Base-by-base conservation (phyloP, 208 protist species). In the Wallacemonas sp. region DNA sequence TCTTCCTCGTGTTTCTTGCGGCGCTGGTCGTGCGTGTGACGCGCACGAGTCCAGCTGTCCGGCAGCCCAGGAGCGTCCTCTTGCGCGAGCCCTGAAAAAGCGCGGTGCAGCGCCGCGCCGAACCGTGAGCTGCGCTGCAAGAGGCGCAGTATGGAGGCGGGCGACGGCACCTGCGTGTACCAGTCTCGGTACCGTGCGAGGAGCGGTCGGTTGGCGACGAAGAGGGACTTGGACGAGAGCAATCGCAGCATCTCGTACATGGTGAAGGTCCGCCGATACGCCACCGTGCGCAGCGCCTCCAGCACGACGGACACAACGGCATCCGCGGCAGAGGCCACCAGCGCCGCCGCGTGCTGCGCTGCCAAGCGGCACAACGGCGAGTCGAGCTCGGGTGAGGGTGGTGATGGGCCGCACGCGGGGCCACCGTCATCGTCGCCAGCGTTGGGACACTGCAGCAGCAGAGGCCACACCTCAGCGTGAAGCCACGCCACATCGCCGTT, bases 221-320 rank as follows among this genome's bases (percentile, higher is more conserved):
- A 78, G 10, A 92, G 58, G 0, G 68, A 74, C 42, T 73, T 74
- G 26, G 78, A 71, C 36, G 79, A 61, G 38, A 80, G 68, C 62
- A 87, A 58, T 17, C 81, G 87, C 44, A 93, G 71, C 36, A 91
- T 64, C 64, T 90, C 87, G 64, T 91, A 91, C 74, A 91, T 82
- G 24, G 85, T 75, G 26, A 72, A 65, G 61, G 83, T 85, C 45
- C 84, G 81, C 0, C 77, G 83, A 44, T 85, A 74, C 17, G 91
- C 75, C 10, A 87, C 50, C 0, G 78, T 78, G 0, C 74, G 73
- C 12, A 93, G 41, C 15, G 87, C 75, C 9, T 53, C 62, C 10
- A 91, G 34, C 19, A 91, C 67, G 9, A 78, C 32, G 13, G 69
- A 65, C 1, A 85, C 33, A 6, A 89, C 48, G 19, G 22, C n/a